phyloP scores from a whole-genome alignment of 768 basidiomycete genomes.

The Galerina sulciceps region DNA sequence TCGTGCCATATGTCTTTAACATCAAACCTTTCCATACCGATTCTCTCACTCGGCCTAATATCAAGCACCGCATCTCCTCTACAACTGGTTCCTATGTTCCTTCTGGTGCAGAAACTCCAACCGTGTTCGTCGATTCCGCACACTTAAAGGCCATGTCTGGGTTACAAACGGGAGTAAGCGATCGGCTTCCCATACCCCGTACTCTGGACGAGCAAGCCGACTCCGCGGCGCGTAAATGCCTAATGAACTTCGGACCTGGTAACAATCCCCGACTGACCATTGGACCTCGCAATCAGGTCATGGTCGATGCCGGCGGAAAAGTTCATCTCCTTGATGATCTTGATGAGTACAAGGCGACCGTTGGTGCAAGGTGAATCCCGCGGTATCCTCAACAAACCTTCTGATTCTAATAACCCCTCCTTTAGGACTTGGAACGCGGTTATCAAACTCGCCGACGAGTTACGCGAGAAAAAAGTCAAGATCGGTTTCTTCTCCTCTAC shows the following conservation, averaged over 20 bases:
- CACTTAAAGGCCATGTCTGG: slow-evolving; percentile 49
- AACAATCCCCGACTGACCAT: slow-evolving; percentile 86
- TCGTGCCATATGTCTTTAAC: slow-evolving; percentile 85
- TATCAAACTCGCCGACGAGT: slow-evolving; percentile 78
- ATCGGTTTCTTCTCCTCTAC: slow-evolving; percentile 96
- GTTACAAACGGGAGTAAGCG: slow-evolving; percentile 49
- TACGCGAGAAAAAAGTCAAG: slow-evolving; percentile 85
- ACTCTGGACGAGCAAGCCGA: slow-evolving; percentile 87
- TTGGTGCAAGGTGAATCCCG: slow-evolving; percentile 54
- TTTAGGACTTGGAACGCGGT: slow-evolving; percentile 80
- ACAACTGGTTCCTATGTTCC: slow-evolving; percentile 79
- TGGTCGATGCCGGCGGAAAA: slow-evolving; percentile 85
- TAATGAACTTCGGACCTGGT: slow-evolving; percentile 82
- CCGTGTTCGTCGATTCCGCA: slow-evolving; percentile 64
- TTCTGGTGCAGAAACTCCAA: slow-evolving; percentile 79
- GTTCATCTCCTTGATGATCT: slow-evolving; percentile 87
- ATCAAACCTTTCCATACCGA: slow-evolving; percentile 85
- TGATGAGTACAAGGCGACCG: slow-evolving; percentile 75
- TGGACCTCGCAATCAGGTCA: slow-evolving; percentile 84
- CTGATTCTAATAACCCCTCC: neutral
- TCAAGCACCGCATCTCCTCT: slow-evolving; percentile 84
- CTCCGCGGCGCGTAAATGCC: slow-evolving; percentile 81
- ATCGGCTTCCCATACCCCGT: slow-evolving; percentile 71
- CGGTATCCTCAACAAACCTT: neutral
- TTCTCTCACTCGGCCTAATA: slow-evolving; percentile 74